Percentiles rank a stretch among this genome's conserved stretches.
phyloP scores from a whole-genome alignment of 257 asterid species.

The Jacaranda copaia region DNA sequence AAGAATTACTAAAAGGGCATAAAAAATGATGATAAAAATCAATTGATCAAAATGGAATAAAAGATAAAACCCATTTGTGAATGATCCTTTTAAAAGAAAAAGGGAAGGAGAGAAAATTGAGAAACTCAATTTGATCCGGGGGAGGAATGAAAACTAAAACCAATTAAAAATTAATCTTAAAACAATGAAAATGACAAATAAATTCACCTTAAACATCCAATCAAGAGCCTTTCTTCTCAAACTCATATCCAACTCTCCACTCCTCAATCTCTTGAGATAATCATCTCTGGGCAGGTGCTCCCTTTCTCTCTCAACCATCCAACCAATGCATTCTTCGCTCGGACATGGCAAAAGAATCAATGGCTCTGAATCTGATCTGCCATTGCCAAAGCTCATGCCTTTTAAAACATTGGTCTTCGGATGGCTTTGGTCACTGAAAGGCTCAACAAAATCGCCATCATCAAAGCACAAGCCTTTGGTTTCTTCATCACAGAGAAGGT shows the following conservation, averaged over 20 bases:
- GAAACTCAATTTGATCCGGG: constrained; percentile 22
- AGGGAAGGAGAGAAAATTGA: background rate
- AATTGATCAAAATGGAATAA: constrained; percentile 18
- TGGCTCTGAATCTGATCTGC: constrained; percentile 53
- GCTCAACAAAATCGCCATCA: constrained; percentile 46
- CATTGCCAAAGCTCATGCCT: constrained; percentile 43
- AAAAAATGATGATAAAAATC: background rate
- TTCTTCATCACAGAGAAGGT: constrained; percentile 65
- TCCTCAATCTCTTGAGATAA: constrained; percentile 73
- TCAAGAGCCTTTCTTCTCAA: constrained; percentile 71
- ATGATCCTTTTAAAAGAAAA: background rate
- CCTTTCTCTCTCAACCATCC: constrained; percentile 67
- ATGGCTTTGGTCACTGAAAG: constrained; percentile 39
- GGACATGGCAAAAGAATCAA: constrained; percentile 48
- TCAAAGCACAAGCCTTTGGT: constrained; percentile 45
- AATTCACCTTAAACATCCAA: constrained; percentile 81
- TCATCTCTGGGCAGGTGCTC: constrained; percentile 61
- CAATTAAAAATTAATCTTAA: constrained; percentile 3
- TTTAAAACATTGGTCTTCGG: constrained; percentile 33
- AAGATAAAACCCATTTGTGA: constrained; percentile 8
- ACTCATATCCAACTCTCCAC: constrained; percentile 72
- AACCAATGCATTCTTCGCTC: constrained; percentile 54
- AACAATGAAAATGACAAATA: constrained; percentile 23
- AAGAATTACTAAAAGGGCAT: constrained; percentile 14
- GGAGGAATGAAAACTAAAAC: background rate